A percentile compares a stretch with the other conserved stretches of the same genome.
Evolutionary conservation across 2,329 filamentous ascomycete genomes (phyloP).

Genomic region (Emmonsia crescens): DNA sequence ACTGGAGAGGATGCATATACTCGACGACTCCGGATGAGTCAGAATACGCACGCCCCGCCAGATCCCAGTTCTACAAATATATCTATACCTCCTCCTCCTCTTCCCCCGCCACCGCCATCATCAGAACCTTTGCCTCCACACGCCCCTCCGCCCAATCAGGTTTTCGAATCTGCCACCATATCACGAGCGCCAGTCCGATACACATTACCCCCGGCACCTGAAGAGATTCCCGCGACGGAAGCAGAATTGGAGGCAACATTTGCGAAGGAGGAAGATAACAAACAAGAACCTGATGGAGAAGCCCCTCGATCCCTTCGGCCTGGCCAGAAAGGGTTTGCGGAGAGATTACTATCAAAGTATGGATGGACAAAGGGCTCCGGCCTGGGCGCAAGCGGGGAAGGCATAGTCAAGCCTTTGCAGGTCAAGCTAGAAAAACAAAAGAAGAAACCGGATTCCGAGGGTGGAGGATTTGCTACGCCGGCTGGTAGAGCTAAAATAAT

Average conservation of each 20-base stretch:
- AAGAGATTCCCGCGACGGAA: conserved; percentile 43
- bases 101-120: conserved; percentile 18
- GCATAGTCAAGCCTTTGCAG: conserved; percentile 73
- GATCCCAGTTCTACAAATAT: conserved; percentile 18
- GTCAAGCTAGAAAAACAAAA: conserved; percentile 80
- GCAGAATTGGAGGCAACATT: conserved; percentile 41
- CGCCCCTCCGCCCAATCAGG: conserved; percentile 29
- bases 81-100: conserved; percentile 25
- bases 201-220: conserved; percentile 41
- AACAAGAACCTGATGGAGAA: conserved; percentile 25
- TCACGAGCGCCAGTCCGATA: conserved; percentile 72
- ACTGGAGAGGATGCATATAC: conserved; percentile 61
- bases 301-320: conserved; percentile 53
- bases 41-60: conserved; percentile 20
- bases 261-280: conserved; percentile 25
- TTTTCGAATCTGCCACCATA: conserved; percentile 48
- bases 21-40: conserved; percentile 49
- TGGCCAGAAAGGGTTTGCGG: conserved; percentile 73
- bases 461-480: conserved; percentile 63
- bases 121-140: conserved; percentile 26
- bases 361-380: conserved; percentile 85
- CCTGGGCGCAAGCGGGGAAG: conserved; percentile 68
- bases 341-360: conserved; percentile 84
- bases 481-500: conserved; percentile 67
- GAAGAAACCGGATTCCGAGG: conserved; percentile 66